phyloP scores from a whole-genome alignment of 441 rosid species.

The Omphalea diandra region DNA sequence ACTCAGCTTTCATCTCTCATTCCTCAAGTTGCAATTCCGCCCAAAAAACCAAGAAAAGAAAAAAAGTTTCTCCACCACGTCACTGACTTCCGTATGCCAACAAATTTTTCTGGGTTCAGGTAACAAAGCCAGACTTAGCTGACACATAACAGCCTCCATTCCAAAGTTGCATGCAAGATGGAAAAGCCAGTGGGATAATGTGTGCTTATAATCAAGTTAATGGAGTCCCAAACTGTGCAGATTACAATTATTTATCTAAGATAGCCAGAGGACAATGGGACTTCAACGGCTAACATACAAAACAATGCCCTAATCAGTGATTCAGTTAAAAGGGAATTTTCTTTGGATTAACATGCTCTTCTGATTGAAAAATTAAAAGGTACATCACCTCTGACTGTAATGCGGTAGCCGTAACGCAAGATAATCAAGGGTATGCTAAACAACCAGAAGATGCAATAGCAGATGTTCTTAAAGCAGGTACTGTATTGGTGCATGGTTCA shows the following conservation, averaged over 20 bases:
- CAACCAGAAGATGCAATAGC: slow-evolving; percentile 75
- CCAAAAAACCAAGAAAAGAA: neutral
- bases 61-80: neutral
- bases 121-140: too few relatives aligned
- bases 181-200: slow-evolving; percentile 80
- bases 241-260: slow-evolving; percentile 52
- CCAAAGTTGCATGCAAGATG: slow-evolving; percentile 64
- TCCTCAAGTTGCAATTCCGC: too few relatives aligned
- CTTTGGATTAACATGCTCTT: neutral
- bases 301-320: neutral
- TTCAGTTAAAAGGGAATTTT: neutral
- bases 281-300: slow-evolving; percentile 56
- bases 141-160: slow-evolving; percentile 93
- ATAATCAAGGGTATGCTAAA: slow-evolving; percentile 59
- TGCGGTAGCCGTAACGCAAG: slow-evolving; percentile 63
- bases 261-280: slow-evolving; percentile 67
- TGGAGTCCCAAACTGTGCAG: slow-evolving; percentile 77
- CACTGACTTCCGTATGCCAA: neutral
- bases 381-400: slow-evolving; percentile 87
- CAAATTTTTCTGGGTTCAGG: neutral
- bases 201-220: slow-evolving; percentile 84
- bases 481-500: neutral
- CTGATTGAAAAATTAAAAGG: slow-evolving; percentile 32
- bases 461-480: slow-evolving; percentile 80
- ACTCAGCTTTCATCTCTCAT: neutral